Evolutionary conservation across 139 green algal genomes (phyloP).

Genomic region (Eudorina sp.): DNA sequence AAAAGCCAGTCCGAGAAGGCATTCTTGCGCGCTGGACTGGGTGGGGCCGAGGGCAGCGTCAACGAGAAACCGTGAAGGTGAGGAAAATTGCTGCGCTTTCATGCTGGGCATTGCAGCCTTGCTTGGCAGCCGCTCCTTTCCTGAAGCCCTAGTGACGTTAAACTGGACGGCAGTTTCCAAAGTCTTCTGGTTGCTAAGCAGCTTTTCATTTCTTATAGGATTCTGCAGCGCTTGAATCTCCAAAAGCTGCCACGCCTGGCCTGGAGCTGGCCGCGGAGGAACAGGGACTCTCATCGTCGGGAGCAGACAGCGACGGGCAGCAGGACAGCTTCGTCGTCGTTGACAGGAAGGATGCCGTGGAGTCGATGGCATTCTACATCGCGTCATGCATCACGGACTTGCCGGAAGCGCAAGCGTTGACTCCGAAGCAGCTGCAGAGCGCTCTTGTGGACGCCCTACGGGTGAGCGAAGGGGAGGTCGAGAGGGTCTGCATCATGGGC

Average conservation of each 20-base stretch:
- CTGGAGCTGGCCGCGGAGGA: not conserved
- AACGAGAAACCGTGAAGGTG: too few relatives aligned
- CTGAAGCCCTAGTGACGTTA: too few relatives aligned
- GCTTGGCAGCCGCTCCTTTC: too few relatives aligned
- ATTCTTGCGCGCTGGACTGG: conserved; percentile 9
- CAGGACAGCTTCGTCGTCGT: conserved; percentile 39
- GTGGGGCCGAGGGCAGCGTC: too few relatives aligned
- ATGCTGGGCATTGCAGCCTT: too few relatives aligned
- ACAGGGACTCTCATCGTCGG: not conserved
- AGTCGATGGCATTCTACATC: conserved; percentile 67
- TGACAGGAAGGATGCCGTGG: conserved; percentile 54
- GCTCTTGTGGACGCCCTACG: conserved; percentile 53
- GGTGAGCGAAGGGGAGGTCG: conserved; percentile 48
- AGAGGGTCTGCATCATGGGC: too few relatives aligned
- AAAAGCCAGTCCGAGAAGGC: not conserved
- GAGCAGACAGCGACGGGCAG: not conserved
- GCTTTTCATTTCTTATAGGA: conserved; percentile 1
- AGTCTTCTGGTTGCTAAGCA: not conserved
- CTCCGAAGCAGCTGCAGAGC: conserved; percentile 61
- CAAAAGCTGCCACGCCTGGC: too few relatives aligned
- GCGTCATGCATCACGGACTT: conserved; percentile 56
- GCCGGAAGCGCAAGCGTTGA: conserved; percentile 57
- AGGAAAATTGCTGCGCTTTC: too few relatives aligned
- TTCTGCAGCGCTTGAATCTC: not conserved
- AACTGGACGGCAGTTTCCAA: too few relatives aligned